A percentile compares a stretch with the other conserved stretches of the same genome.
These are phyloP conservation scores for Penicillium sclerotigenum DNA, from an alignment of 2,329 filamentous ascomycete species.

Conservation along the genomic window DNA sequence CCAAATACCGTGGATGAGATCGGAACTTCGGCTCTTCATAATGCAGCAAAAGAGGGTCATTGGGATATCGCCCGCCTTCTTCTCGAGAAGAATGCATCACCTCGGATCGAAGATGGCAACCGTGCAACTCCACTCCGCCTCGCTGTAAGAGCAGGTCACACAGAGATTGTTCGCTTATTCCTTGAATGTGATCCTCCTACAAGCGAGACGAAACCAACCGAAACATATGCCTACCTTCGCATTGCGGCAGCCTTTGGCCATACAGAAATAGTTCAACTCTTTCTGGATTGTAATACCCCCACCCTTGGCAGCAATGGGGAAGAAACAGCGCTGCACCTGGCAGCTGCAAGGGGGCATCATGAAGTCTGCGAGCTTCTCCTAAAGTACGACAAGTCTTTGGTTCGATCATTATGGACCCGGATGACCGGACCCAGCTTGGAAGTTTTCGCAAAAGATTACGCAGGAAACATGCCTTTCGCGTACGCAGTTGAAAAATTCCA, in stretches of 20 bases:
- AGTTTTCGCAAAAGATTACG: neutral
- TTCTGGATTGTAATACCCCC: neutral
- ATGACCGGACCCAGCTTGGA: neutral
- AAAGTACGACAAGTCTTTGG: neutral
- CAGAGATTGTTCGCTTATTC: neutral
- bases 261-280: neutral
- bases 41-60: neutral
- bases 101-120: neutral
- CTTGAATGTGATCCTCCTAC: neutral
- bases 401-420: neutral
- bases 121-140: neutral
- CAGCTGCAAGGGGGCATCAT: neutral
- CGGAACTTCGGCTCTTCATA: neutral
- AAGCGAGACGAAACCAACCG: neutral
- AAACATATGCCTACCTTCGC: neutral
- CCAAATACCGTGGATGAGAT: neutral
- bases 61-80: neutral
- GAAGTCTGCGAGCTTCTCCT: neutral
- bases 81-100: neutral
- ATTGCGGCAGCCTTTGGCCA: neutral
- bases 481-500: neutral
- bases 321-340: neutral
- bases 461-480: neutral
- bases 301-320: neutral
- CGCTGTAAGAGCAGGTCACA: neutral